Conservation (phyloP, 305 asterid genomes). For the Fraxinus velutina region DNA sequence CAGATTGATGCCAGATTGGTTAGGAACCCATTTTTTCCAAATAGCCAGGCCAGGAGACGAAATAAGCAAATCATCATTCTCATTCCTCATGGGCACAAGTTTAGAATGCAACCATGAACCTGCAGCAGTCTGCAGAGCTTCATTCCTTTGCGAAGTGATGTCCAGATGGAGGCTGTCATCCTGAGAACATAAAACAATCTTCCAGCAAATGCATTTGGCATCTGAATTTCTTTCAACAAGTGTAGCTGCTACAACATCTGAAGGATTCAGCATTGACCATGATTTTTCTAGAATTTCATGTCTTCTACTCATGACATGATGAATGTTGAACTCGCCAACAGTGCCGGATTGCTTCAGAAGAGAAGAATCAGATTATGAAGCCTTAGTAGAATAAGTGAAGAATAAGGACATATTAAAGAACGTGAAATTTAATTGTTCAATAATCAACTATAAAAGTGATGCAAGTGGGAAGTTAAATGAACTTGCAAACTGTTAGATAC, state of each 20-base stretch:
- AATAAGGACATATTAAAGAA: constrained; percentile 10
- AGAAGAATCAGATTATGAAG: constrained; percentile 13
- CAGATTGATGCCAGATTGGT: constrained; percentile 38
- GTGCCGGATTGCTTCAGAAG: constrained; percentile 48
- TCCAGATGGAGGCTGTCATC: constrained; percentile 30
- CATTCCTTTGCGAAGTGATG: constrained; percentile 27
- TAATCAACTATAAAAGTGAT: not conserved
- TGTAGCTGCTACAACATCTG: constrained; percentile 63
- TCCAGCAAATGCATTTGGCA: constrained; percentile 89
- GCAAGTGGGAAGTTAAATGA: not conserved
- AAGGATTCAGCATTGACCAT: constrained; percentile 72
- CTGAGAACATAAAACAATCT: constrained; percentile 58
- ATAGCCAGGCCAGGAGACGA: constrained; percentile 67
- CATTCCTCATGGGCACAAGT: constrained; percentile 50
- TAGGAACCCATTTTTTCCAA: constrained; percentile 70
- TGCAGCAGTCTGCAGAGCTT: constrained; percentile 33
- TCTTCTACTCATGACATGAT: constrained; percentile 60
- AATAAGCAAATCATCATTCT: constrained; percentile 40
- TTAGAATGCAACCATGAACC: constrained; percentile 74
- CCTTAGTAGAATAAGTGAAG: constrained; percentile 14
- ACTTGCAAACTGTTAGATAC: not conserved
- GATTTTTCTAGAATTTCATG: constrained; percentile 56
- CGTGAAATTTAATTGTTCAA: not conserved
- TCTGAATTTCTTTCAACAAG: constrained; percentile 56
- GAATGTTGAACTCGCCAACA: constrained; percentile 50